Base-by-base conservation (phyloP, 441 rosid genomes). In the Populus trichocarpa region DNA sequence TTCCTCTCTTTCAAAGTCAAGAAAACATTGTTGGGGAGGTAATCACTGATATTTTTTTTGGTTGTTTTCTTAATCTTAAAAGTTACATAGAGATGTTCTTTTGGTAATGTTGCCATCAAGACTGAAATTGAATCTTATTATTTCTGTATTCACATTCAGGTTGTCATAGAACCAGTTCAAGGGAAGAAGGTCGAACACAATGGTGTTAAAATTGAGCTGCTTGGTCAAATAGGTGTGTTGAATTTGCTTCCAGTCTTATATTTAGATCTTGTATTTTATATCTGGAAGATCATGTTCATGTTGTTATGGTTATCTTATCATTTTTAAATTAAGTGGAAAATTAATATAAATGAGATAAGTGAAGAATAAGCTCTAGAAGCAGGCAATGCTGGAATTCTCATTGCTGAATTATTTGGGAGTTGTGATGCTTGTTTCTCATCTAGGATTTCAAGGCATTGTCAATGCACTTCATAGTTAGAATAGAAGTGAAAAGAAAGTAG, bases 101-200 rank as follows among this genome's bases (percentile, higher is more conserved):
- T 70, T 23, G 6, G 65, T 20, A 32, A n/a, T 61, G 14, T 14
- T 67, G 5, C 16, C 59, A 18, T 61, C 57, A 46, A 69, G 59
- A 81, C 28, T 63, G 61, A 28, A 23, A 72, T 67, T 65, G 73
- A 78, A 36, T 69, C 11, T 38, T 69, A 61, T 23, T 66, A 14
- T 76, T 63, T 26, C 59, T 57, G 71, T 72, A 38, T 36, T 73
- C 67, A 7, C 33, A 67, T 72, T 71, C 77, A 93, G 99, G 87
- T 95, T 79, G 85, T 84, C 71, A 78, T 95, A 81, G 97, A 93
- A 75, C 97, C 98, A 70, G 16, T 84, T 57, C 96, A 85, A 83
- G 99, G 98, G 86, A 92, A 95, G 84, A 95, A 93, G 81, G 87
- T 93, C 77, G 99, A 95, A 75, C 99, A 93, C 74, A 88, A 84